Evolutionary conservation across 139 green algal genomes (phyloP).

Genomic region (Micractinium conductrix): DNA sequence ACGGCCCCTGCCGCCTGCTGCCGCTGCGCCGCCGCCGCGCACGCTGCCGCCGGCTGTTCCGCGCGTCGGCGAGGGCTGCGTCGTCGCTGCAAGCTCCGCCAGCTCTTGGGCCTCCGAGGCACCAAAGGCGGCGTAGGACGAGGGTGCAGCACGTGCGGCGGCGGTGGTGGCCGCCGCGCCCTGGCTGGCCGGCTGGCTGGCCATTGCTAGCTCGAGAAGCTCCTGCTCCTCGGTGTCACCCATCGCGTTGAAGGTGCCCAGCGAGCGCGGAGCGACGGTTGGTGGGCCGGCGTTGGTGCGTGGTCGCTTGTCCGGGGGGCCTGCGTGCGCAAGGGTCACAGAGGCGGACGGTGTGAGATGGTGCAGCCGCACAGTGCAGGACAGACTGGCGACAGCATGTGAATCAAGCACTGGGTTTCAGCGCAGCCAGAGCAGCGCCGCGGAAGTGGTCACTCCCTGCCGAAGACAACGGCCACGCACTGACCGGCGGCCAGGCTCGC

Average conservation of each 20-base stretch:
- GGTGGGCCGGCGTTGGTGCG: no score
- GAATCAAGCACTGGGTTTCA: background rate
- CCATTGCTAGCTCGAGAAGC: conserved; percentile 42
- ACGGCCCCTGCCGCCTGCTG: background rate
- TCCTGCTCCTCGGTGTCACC: conserved; percentile 44
- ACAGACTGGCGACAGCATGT: background rate
- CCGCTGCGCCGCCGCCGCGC: no score
- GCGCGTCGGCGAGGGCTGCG: background rate
- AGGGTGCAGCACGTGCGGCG: background rate
- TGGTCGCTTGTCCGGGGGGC: background rate
- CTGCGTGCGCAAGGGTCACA: background rate
- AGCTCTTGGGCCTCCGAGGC: conserved; percentile 24
- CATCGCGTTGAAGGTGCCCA: background rate
- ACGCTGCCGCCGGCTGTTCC: background rate
- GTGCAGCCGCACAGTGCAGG: no score
- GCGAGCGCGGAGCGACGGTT: background rate
- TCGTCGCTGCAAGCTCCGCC: background rate
- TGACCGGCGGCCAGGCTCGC: conserved; percentile 5
- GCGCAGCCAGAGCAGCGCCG: no score
- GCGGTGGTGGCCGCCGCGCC: background rate
- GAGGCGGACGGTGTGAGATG: background rate
- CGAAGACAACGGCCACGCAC: background rate
- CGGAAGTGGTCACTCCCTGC: background rate
- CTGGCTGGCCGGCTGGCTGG: background rate
- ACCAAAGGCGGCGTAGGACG: background rate